Evolutionary conservation across 2,329 filamentous ascomycete genomes (phyloP).

Genomic region (Colletotrichum acutatum): DNA sequence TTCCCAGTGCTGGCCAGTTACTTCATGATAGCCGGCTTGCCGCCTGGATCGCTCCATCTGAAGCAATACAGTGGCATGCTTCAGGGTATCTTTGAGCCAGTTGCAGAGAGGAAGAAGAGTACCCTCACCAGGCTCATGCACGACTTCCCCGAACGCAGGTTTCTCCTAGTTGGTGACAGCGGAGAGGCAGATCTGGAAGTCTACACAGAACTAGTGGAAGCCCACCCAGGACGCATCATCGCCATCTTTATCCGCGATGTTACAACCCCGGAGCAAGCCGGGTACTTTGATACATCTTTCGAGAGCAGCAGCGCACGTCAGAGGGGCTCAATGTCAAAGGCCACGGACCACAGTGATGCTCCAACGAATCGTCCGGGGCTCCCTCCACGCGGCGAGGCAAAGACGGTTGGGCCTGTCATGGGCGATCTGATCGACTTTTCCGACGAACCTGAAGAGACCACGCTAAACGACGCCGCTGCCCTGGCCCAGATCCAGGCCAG

Average conservation of each 20-base stretch:
- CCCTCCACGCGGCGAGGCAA: slow-evolving; percentile 43
- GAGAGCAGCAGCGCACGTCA: slow-evolving; percentile 40
- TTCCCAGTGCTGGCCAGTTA: slow-evolving; percentile 90
- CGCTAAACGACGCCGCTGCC: slow-evolving; percentile 47
- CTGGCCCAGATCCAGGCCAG: slow-evolving; percentile 43
- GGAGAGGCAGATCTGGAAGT: slow-evolving; percentile 97
- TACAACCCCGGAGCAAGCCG: slow-evolving; percentile 78
- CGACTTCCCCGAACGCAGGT: slow-evolving; percentile 90
- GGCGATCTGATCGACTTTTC: slow-evolving; percentile 71
- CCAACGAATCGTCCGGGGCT: slow-evolving; percentile 42
- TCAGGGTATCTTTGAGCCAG: slow-evolving; percentile 97
- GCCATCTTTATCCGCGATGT: slow-evolving; percentile 96
- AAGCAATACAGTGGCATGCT: slow-evolving; percentile 98
- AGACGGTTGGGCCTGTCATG: slow-evolving; percentile 55
- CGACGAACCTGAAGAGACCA: slow-evolving; percentile 58
- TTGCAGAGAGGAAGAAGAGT: slow-evolving; percentile 92
- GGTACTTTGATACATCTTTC: slow-evolving; percentile 79
- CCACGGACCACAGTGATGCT: slow-evolving; percentile 37
- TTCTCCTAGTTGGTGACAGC: slow-evolving; percentile 93
- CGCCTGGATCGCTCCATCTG: slow-evolving; percentile 89
- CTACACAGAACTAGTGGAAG: slow-evolving; percentile 90
- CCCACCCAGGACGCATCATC: slow-evolving; percentile 84
- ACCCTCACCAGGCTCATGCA: slow-evolving; percentile 85
- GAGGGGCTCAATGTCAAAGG: slow-evolving; percentile 40
- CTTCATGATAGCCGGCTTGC: slow-evolving; percentile 83